These are phyloP conservation scores for Ophiostoma perfectum DNA, from an alignment of 2,329 filamentous ascomycete genomes.

Conservation along the genomic window DNA sequence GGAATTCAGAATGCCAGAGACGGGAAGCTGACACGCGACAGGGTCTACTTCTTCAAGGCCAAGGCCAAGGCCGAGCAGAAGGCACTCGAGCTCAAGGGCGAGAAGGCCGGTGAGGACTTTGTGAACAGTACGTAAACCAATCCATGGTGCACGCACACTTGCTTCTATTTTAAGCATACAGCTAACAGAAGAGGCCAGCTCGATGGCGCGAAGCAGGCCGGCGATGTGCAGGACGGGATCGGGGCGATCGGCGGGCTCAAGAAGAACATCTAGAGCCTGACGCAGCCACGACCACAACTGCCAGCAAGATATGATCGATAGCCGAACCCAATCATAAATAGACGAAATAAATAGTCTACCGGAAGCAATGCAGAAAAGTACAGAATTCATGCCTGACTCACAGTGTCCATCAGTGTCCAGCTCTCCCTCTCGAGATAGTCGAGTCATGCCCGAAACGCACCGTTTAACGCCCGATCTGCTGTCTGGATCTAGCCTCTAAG, in stretches of 20 bases:
- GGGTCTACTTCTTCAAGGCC: constrained; percentile 37
- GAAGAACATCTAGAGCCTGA: constrained; percentile 29
- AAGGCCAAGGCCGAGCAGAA: constrained; percentile 39
- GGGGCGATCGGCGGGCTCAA: constrained; percentile 32
- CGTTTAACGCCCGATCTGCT: too few relatives aligned
- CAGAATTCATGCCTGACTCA: too few relatives aligned
- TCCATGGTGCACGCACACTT: constrained; percentile 21
- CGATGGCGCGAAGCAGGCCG: constrained; percentile 36
- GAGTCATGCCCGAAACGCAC: too few relatives aligned
- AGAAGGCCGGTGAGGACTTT: constrained; percentile 39
- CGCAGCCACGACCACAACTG: not conserved
- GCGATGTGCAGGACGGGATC: constrained; percentile 31
- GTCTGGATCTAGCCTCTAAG: too few relatives aligned
- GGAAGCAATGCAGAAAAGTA: too few relatives aligned
- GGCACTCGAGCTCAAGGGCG: constrained; percentile 36
- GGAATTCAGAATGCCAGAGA: too few relatives aligned
- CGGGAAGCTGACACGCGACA: constrained; percentile 8
- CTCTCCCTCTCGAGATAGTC: too few relatives aligned
- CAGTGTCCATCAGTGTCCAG: too few relatives aligned
- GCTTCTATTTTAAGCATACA: not conserved
- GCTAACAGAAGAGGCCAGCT: constrained; percentile 30
- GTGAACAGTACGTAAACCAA: constrained; percentile 31
- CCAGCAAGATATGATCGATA: not conserved
- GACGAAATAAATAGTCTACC: too few relatives aligned
- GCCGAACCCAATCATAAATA: too few relatives aligned